phyloP scores from a whole-genome alignment of 768 basidiomycete genomes.

The Tulasnella sp. region DNA sequence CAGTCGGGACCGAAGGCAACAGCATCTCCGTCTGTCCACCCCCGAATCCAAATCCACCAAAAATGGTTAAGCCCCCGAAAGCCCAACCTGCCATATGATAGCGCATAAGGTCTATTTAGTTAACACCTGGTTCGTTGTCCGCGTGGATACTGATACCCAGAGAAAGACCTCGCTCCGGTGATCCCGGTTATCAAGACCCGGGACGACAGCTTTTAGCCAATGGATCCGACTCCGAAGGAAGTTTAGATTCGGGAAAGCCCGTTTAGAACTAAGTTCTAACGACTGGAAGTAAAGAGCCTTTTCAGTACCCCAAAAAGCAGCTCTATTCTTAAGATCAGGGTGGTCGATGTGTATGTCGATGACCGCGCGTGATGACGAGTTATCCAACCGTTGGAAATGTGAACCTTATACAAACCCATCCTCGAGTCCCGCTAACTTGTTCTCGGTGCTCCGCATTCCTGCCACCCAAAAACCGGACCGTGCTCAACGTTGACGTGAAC shows the following conservation, averaged over 20 bases:
- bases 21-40: background rate
- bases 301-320: background rate
- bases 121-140: background rate
- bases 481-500: no score
- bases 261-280: background rate
- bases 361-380: no score
- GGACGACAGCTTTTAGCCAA: background rate
- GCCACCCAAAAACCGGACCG: no score
- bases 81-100: background rate
- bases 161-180: background rate
- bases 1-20: no score
- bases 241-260: background rate
- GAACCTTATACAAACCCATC: no score
- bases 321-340: no score
- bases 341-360: no score
- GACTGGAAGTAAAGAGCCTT: background rate
- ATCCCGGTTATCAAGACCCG: background rate
- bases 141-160: background rate
- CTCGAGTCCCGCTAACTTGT: no score
- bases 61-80: background rate
- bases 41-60: background rate
- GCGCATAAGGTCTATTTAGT: background rate
- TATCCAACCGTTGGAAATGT: no score
- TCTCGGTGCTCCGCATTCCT: no score
- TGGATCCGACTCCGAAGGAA: no score